phyloP scores from a whole-genome alignment of 1,284 basidiomycete species.

The Pisolithus thermaeus region DNA sequence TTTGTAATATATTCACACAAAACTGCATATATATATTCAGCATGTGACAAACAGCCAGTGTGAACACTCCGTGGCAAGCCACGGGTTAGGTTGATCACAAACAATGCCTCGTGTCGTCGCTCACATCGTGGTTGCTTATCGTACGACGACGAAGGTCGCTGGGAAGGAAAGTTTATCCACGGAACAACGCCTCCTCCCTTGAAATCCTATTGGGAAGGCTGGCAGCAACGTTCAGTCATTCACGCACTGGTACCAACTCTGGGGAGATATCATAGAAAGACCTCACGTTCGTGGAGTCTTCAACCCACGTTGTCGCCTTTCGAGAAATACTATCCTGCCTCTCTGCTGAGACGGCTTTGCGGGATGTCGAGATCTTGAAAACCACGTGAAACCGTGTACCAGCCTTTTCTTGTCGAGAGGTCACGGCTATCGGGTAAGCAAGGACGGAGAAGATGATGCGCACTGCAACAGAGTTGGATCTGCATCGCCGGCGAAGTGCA shows the following conservation, averaged over 20 bases:
- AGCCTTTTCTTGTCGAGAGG: slow-evolving; percentile 19
- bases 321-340: slow-evolving; percentile 38
- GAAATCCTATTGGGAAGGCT: slow-evolving; percentile 4
- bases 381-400: slow-evolving; percentile 23
- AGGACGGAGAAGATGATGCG: slow-evolving; percentile 46
- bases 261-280: background rate
- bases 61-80: no score
- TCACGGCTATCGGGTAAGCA: slow-evolving; percentile 34
- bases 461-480: no score
- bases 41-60: no score
- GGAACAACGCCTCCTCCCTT: background rate
- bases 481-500: no score
- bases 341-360: slow-evolving; percentile 40
- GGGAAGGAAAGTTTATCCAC: slow-evolving; percentile 26
- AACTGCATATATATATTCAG: no score
- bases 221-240: slow-evolving; percentile 17
- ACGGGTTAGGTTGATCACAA: no score
- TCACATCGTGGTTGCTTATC: no score
- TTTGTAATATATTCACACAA: no score
- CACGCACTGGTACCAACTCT: slow-evolving; percentile 24
- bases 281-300: slow-evolving; percentile 29
- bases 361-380: slow-evolving; percentile 13
- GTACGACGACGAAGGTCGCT: slow-evolving; percentile 18
- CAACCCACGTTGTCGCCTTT: slow-evolving; percentile 6
- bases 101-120: no score